These are phyloP conservation scores for Barnettozyma hawaiiensis DNA, from an alignment of 1,139 yeast species.

Conservation along the genomic window DNA sequence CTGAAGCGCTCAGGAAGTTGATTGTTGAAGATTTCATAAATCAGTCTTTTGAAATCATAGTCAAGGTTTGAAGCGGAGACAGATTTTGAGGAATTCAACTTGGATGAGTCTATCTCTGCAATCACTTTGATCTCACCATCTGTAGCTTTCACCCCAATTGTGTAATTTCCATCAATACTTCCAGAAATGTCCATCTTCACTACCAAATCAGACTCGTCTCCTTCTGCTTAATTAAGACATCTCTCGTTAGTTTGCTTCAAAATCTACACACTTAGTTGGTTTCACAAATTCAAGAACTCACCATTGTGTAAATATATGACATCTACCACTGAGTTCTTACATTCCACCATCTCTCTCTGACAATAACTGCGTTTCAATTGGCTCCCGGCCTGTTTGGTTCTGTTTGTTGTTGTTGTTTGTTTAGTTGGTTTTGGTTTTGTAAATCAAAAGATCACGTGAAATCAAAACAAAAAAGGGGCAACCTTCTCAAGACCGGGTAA, in stretches of 20 bases:
- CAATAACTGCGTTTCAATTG: not conserved
- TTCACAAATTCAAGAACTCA: too few species aligned
- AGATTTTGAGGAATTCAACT: conserved; percentile 4
- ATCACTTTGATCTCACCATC: conserved; percentile 14
- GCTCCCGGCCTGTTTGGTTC: not conserved
- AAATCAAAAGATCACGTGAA: conserved; percentile 2
- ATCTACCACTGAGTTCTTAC: conserved; percentile 2
- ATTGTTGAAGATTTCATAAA: conserved; percentile 13
- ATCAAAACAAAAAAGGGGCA: too few species aligned
- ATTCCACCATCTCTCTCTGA: not conserved
- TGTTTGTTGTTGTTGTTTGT: too few species aligned
- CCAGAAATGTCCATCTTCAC: conserved; percentile 1
- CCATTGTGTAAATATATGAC: conserved; percentile 2
- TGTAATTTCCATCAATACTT: conserved; percentile 6
- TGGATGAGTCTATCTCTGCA: not conserved
- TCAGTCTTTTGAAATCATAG: conserved; percentile 15
- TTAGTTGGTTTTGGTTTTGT: too few species aligned
- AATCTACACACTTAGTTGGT: too few species aligned
- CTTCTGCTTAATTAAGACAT: too few species aligned
- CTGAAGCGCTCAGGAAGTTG: conserved; percentile 5
- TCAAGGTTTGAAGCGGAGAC: conserved; percentile 8
- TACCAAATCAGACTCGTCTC: conserved; percentile 3
- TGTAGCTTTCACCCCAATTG: conserved; percentile 10
- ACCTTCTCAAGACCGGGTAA: conserved; percentile 10
- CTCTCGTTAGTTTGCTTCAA: too few species aligned